phyloP scores from a whole-genome alignment of 2,329 filamentous ascomycete species.

The Arthrocladium fulminans region DNA sequence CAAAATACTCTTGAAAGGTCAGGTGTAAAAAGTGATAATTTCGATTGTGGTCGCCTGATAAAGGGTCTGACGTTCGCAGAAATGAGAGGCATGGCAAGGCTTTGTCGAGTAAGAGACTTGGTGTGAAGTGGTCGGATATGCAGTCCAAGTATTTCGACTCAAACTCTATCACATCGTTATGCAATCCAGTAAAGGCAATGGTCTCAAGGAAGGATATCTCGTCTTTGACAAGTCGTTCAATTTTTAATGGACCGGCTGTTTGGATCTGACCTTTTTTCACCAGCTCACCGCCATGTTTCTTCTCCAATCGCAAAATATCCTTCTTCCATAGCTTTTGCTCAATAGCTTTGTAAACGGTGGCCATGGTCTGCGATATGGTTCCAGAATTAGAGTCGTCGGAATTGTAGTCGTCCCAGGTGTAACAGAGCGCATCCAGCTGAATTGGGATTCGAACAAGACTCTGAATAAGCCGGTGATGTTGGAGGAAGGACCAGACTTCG shows the following conservation, averaged over 20 bases:
- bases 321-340: slow-evolving; percentile 33
- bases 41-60: no score
- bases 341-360: slow-evolving; percentile 29
- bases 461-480: slow-evolving; percentile 27
- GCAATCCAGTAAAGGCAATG: slow-evolving; percentile 30
- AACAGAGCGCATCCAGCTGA: slow-evolving; percentile 39
- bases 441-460: slow-evolving; percentile 37
- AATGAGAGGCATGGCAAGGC: no score
- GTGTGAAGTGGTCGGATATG: no score
- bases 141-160: no score
- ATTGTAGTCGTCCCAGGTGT: no score
- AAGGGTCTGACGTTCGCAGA: no score
- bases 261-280: no score
- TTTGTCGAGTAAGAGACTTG: no score
- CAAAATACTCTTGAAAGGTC: no score
- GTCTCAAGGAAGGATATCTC: slow-evolving; percentile 23
- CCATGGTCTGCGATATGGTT: slow-evolving; percentile 30
- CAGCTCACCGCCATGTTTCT: neutral
- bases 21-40: no score
- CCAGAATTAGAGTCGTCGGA: slow-evolving; percentile 12
- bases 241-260: slow-evolving; percentile 4
- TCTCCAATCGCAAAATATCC: slow-evolving; percentile 26
- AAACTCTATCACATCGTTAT: no score
- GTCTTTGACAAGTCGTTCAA: slow-evolving; percentile 16
- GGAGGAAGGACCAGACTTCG: slow-evolving; percentile 29